These are phyloP conservation scores for Dryas drummondii DNA, from an alignment of 306 rosid genomes.

Conservation along the genomic window DNA sequence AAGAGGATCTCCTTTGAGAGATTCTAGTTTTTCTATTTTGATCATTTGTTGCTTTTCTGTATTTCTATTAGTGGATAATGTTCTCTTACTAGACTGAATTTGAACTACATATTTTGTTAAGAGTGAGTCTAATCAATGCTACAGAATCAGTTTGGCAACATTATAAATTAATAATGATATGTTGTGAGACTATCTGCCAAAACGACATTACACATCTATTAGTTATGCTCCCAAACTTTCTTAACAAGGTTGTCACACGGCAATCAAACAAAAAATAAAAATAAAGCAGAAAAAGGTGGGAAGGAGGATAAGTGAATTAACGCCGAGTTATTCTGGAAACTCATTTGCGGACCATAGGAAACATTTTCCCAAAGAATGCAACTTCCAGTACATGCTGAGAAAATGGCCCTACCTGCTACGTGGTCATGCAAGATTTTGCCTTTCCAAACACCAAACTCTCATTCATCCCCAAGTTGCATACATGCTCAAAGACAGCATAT, in stretches of 20 bases:
- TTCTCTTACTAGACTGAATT: no score
- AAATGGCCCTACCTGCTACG: background rate
- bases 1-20: background rate
- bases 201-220: no score
- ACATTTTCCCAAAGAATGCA: background rate
- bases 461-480: conserved; percentile 28
- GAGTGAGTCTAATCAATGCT: no score
- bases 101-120: no score
- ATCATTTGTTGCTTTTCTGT: background rate
- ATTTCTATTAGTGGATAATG: no score
- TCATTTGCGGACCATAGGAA: background rate
- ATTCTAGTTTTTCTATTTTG: background rate
- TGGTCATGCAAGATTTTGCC: conserved; percentile 19
- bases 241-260: background rate
- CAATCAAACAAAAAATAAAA: background rate
- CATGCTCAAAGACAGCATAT: conserved; percentile 32
- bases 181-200: no score
- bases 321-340: background rate
- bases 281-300: background rate
- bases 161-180: no score
- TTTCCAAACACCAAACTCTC: conserved; percentile 14
- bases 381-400: background rate
- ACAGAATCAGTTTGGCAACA: no score
- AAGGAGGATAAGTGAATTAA: background rate
- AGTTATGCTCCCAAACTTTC: background rate